Evolutionary conservation across 352 stramenopile genomes (phyloP).

Genomic region (Phytophthora macrochlamydospora): DNA sequence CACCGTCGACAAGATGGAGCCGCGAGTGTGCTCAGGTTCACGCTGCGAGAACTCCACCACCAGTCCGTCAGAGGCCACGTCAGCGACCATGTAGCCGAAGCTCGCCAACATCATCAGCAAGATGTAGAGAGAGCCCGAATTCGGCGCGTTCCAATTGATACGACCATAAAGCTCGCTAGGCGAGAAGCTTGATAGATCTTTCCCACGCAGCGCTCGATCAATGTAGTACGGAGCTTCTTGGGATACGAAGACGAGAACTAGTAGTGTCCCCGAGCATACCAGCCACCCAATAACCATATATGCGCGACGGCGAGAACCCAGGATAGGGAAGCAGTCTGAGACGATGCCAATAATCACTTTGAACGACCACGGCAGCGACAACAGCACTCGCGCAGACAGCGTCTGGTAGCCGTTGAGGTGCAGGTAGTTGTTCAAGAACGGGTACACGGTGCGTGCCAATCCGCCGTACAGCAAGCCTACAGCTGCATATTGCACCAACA

Average conservation of each 20-base stretch:
- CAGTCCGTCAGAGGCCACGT: constrained; percentile 42
- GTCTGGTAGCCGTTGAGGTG: constrained; percentile 73
- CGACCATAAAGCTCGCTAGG: constrained; percentile 20
- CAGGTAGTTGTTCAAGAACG: constrained; percentile 79
- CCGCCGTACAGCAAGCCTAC: constrained; percentile 68
- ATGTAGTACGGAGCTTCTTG: constrained; percentile 62
- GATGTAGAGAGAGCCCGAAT: constrained; percentile 37
- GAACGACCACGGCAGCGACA: constrained; percentile 66
- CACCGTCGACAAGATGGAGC: constrained; percentile 43
- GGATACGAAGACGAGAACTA: constrained; percentile 48
- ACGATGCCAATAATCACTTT: constrained; percentile 72
- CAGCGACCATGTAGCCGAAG: constrained; percentile 44
- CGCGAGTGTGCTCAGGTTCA: constrained; percentile 47
- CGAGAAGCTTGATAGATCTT: constrained; percentile 52
- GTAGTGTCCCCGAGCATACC: constrained; percentile 54
- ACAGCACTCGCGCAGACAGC: constrained; percentile 58
- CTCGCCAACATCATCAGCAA: constrained; percentile 46
- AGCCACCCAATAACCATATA: constrained; percentile 78
- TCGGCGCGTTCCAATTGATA: constrained; percentile 35
- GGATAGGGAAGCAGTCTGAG: constrained; percentile 72
- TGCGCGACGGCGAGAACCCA: constrained; percentile 55
- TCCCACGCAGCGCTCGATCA: constrained; percentile 45
- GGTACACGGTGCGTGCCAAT: constrained; percentile 66
- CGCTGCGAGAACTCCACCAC: constrained; percentile 62
- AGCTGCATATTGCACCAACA: constrained; percentile 73